Conservation (phyloP, 192 early-diverging fungal species). For the Coemansia asiatica region DNA sequence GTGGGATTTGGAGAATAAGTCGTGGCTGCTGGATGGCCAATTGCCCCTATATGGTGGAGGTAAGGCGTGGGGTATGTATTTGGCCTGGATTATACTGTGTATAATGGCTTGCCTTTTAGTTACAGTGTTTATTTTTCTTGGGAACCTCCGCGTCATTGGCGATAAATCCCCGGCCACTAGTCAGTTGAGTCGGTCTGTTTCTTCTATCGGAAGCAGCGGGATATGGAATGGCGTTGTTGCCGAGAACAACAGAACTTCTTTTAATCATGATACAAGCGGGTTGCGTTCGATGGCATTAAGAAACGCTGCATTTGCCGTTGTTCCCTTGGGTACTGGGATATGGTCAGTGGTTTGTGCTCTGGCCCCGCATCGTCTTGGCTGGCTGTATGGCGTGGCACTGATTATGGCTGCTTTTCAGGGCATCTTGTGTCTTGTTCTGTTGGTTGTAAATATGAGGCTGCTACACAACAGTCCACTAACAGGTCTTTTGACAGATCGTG, state of each 20-base stretch:
- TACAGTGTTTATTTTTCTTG: neutral
- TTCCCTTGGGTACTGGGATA: slow-evolving; percentile 20
- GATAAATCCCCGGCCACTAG: no score
- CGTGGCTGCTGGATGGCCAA: slow-evolving; percentile 6
- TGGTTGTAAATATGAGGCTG: slow-evolving; percentile 20
- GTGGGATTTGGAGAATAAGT: neutral
- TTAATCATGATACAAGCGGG: neutral
- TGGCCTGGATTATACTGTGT: slow-evolving; percentile 7
- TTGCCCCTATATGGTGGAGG: neutral
- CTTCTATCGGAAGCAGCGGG: neutral
- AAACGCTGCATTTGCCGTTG: slow-evolving; percentile 3
- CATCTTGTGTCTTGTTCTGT: slow-evolving; percentile 13
- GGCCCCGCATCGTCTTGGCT: slow-evolving; percentile 5
- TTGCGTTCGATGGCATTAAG: slow-evolving; percentile 12
- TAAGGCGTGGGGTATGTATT: slow-evolving; percentile 9
- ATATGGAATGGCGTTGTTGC: no score
- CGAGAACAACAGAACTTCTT: neutral
- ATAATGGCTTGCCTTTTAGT: slow-evolving; percentile 4
- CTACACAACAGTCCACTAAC: neutral
- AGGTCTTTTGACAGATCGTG: neutral
- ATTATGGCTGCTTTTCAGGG: slow-evolving; percentile 24
- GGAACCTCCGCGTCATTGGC: no score
- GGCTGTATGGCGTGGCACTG: slow-evolving; percentile 22
- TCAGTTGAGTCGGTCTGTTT: neutral
- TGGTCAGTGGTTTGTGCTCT: slow-evolving; percentile 21